Evolutionary conservation across 805 yeast genomes (phyloP).

Genomic region (Lipomyces yamadae): DNA sequence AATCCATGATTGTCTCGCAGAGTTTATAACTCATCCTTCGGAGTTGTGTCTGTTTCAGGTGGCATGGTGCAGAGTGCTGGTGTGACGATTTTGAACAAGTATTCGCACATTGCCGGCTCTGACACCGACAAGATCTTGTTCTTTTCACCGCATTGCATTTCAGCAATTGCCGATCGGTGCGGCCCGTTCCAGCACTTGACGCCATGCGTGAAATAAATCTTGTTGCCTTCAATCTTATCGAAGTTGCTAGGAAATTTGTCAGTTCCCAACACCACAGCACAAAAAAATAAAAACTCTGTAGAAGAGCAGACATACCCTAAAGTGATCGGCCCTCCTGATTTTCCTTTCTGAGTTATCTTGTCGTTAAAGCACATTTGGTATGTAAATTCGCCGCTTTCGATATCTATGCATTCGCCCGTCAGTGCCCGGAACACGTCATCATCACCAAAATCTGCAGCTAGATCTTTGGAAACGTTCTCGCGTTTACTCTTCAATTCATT

Average conservation of each 20-base stretch:
- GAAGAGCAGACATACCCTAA: conserved; percentile 53
- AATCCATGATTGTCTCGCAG: not conserved
- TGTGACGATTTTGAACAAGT: conserved; percentile 52
- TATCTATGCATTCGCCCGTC: conserved; percentile 53
- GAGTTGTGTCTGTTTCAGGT: conserved; percentile 11
- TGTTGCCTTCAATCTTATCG: conserved; percentile 42
- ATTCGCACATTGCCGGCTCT: conserved; percentile 90
- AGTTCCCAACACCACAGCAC: not conserved
- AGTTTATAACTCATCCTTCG: conserved; percentile 36
- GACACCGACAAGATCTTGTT: conserved; percentile 65
- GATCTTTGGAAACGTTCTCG: conserved; percentile 34
- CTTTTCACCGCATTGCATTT: conserved; percentile 67
- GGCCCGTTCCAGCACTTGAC: conserved; percentile 96
- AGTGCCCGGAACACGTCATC: conserved; percentile 67
- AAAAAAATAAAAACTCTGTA: not conserved
- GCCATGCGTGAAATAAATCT: conserved; percentile 60
- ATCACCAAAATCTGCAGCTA: conserved; percentile 55
- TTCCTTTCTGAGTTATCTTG: conserved; percentile 60
- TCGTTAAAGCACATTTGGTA: conserved; percentile 67
- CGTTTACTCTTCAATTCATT: conserved; percentile 34
- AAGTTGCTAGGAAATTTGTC: conserved; percentile 20
- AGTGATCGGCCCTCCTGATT: conserved; percentile 49
- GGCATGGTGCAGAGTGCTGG: conserved; percentile 43
- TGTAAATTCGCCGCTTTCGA: conserved; percentile 68
- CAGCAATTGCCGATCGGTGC: conserved; percentile 66